Percentiles rank a stretch among this genome's conserved stretches.
Evolutionary conservation across 208 protist species (phyloP).

Genomic region (Leishmania amazonensis): DNA sequence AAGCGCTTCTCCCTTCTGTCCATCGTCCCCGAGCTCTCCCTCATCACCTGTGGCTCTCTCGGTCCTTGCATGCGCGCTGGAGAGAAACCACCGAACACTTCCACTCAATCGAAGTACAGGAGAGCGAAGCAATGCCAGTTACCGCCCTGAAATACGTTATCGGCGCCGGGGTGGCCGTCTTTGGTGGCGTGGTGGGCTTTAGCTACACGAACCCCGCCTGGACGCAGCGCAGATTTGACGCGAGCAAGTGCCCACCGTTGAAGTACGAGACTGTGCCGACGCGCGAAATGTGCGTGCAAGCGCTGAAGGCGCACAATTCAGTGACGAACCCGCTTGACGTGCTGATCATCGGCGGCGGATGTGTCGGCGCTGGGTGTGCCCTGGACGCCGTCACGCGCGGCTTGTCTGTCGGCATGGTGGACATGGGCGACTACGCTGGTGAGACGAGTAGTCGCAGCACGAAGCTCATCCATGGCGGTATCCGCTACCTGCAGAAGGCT

Average conservation of each 20-base stretch:
- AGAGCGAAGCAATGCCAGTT: slow-evolving; percentile 23
- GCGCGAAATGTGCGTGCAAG: slow-evolving; percentile 57
- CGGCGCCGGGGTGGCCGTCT: slow-evolving; percentile 37
- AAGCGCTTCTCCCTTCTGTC: not conserved
- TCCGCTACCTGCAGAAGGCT: slow-evolving; percentile 96
- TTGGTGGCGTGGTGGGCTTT: slow-evolving; percentile 63
- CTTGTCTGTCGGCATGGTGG: slow-evolving; percentile 92
- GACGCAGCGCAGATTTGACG: slow-evolving; percentile 78
- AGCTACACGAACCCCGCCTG: slow-evolving; percentile 78
- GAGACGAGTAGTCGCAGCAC: slow-evolving; percentile 95
- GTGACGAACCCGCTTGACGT: slow-evolving; percentile 88
- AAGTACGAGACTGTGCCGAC: slow-evolving; percentile 45
- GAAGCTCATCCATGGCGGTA: slow-evolving; percentile 97
- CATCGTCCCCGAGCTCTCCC: not conserved
- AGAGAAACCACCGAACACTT: not conserved
- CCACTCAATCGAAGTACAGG: not conserved
- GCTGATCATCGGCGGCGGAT: slow-evolving; percentile 96
- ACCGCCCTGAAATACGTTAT: slow-evolving; percentile 54
- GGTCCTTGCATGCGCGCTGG: not conserved
- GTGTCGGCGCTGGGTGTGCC: slow-evolving; percentile 92
- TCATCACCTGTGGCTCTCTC: not conserved
- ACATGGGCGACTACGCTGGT: slow-evolving; percentile 96
- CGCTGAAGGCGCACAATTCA: slow-evolving; percentile 46
- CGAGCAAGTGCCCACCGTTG: slow-evolving; percentile 42
- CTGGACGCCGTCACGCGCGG: slow-evolving; percentile 95